Base-by-base conservation (phyloP, 2,329 filamentous ascomycete species). In the Cylindrodendrum hubeiense region DNA sequence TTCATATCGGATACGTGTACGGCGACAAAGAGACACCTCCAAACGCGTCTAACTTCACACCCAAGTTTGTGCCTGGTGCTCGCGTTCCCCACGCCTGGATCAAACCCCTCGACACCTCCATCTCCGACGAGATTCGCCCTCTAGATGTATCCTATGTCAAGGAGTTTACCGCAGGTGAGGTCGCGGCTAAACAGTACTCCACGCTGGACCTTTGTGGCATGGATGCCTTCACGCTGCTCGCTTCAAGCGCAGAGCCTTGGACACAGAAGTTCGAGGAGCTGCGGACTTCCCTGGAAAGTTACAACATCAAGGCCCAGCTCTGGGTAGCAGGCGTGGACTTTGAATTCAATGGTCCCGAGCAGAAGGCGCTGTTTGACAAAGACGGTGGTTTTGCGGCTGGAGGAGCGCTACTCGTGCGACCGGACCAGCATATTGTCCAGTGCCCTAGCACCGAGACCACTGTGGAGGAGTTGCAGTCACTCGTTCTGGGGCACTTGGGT, bases 1-100 rank as follows among this genome's bases (percentile, higher is more conserved):
- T 84, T 7, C 82, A 84, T 52, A 81, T 84, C 55, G 81, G 82
- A 2, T 83, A 83, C 56, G 75, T 83, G 0, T 83, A 84, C 63
- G 80, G 80, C 3, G 69, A 72, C 15, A 70, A 60, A 2, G 52
- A 71, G 6, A 71, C 77, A 4, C 81, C 80, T 0, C 43, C 71
- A 0, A 75, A 80, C 65, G 81, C 80, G 1, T 83, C 81, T 0
- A 44, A 73, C 1, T 84, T 78, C 60, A 70, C 66, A 2, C 76
- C 79, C 3, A 77, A 76, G n/a, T 82, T 80, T 61, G 63, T 74
- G 0, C 56, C 74, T 1, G 81, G 82, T 0, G 82, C 80, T 7
- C 72, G 81, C 34, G 59, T 83, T 5, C 80, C 81, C 4, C 81
- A 83, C 67, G 75, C 77, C 1, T 83, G 81, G 80, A 77, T 83